Conservation (phyloP, 352 stramenopile genomes). For the Globisporangium apiculatum region DNA sequence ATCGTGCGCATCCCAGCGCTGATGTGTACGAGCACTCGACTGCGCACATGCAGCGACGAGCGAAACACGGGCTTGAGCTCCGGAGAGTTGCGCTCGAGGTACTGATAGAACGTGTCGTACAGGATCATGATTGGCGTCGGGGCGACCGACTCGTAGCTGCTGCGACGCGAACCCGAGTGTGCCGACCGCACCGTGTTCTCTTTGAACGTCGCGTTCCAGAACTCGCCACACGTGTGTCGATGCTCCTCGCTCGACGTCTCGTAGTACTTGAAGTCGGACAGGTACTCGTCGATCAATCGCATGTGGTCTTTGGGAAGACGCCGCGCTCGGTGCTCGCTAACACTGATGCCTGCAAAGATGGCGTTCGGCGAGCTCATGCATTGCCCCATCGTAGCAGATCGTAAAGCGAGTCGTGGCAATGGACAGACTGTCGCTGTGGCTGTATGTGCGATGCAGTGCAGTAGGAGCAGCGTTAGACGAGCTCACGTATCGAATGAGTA, state of each 20-base stretch:
- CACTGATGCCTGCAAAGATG: constrained; percentile 5
- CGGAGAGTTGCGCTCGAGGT: constrained; percentile 38
- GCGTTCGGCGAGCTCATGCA: constrained; percentile 15
- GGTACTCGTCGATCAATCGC: constrained; percentile 24
- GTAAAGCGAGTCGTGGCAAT: too few relatives aligned
- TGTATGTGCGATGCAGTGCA: too few relatives aligned
- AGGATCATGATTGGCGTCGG: constrained; percentile 19
- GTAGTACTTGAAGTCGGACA: constrained; percentile 32
- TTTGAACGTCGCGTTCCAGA: constrained; percentile 31
- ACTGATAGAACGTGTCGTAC: constrained; percentile 42
- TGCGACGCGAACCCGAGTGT: constrained; percentile 8
- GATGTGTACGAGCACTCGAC: constrained; percentile 89
- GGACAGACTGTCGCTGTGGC: too few relatives aligned
- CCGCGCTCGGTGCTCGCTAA: constrained; percentile 1
- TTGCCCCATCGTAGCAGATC: constrained; percentile 10
- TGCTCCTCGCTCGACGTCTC: constrained; percentile 26
- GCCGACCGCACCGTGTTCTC: constrained; percentile 9
- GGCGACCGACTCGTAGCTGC: constrained; percentile 13
- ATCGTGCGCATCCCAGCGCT: constrained; percentile 42
- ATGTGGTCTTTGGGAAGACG: constrained; percentile 20
- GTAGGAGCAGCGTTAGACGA: too few relatives aligned
- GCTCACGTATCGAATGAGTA: too few relatives aligned
- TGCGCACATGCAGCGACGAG: constrained; percentile 45
- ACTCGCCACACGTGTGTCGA: constrained; percentile 19
- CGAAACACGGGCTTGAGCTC: constrained; percentile 43